Percentiles rank a stretch among this genome's conserved stretches.
Conservation (phyloP, 2,329 filamentous ascomycete genomes). For the Colletotrichum horii region DNA sequence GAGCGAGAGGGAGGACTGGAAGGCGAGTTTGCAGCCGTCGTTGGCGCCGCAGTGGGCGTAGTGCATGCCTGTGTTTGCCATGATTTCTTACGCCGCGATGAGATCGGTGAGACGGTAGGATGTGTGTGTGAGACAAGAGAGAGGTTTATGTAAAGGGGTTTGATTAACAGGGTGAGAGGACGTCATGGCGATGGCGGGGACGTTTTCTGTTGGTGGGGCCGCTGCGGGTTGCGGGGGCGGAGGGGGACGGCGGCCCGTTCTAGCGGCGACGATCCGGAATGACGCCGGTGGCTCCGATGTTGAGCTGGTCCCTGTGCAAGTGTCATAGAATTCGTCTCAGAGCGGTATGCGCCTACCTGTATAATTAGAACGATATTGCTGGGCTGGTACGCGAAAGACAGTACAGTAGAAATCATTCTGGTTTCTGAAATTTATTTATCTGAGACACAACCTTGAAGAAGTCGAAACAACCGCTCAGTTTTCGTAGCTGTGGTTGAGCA, state of each 20-base stretch:
- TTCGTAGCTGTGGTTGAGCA: neutral
- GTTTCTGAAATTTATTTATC: neutral
- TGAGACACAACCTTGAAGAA: neutral
- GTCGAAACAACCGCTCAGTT: neutral
- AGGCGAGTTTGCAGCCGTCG: constrained; percentile 38
- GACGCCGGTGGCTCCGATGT: neutral
- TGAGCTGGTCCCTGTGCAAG: neutral
- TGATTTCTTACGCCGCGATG: neutral
- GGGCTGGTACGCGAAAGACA: neutral
- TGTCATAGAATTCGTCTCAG: neutral
- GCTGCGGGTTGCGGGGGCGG: neutral
- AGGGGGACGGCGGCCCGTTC: neutral
- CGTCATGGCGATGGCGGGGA: constrained; percentile 7
- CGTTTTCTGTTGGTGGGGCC: constrained; percentile 15
- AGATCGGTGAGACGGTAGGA: neutral
- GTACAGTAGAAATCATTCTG: accelerated
- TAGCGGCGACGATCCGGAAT: constrained; percentile 2
- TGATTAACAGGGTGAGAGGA: neutral
- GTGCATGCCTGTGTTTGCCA: constrained; percentile 29
- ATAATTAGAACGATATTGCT: accelerated
- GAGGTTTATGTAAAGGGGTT: neutral
- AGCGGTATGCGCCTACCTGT: neutral
- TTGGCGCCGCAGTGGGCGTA: constrained; percentile 31
- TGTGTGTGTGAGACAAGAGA: neutral
- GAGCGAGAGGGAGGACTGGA: constrained; percentile 38